Base-by-base conservation (phyloP, 2,329 filamentous ascomycete genomes). In the Xylaria sp. region DNA sequence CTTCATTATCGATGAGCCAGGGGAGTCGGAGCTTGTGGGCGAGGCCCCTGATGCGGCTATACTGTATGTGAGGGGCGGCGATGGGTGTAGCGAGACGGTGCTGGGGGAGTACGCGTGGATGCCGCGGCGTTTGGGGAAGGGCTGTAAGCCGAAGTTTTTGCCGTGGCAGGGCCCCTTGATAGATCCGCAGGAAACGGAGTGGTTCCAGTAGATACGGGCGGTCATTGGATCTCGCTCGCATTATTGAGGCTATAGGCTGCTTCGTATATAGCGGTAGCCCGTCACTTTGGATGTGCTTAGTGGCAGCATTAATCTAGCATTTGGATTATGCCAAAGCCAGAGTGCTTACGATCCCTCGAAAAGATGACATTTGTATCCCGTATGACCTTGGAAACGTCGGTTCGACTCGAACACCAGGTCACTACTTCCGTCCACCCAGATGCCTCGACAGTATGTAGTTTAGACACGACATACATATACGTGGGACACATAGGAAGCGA, bases 81-180 rank as follows among this genome's bases (percentile, higher is more conserved):
- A 39, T 18, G 28, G 65, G 54, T 55, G 46, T 39, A 55, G 54
- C 37, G 37, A 58, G 46, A 50, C 39, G 5, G 23, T 10, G 44
- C 13, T 59, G 3, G 60, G n/a, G 25, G 18, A 0, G 32, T 5
- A 50, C 3, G 60, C 59, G 28, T 64, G 65, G 65, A 20, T 15
- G 37, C 60, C 65, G 25, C 59, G 39, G 34, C 60, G 65, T 15
- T 55, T 68, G 60, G 28, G 23, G 37, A 39, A 44, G 34, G 13
- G 41, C 13, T 32, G 37, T 13, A 58, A 32, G 23, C 65, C 59
- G 8, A 68, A 59, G 15, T 68, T 68, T 4, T 32, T 68, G 13
- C 44, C 65, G 12, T 68, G 65, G 65, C 60, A 68, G 50, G 60
- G 65, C 15, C 65, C 65, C 10, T 55, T 68, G 52, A 39, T 64